Percentiles rank a stretch among this genome's conserved stretches.
Evolutionary conservation across 805 yeast species (phyloP).

Genomic region (Monosporozyma unispora): DNA sequence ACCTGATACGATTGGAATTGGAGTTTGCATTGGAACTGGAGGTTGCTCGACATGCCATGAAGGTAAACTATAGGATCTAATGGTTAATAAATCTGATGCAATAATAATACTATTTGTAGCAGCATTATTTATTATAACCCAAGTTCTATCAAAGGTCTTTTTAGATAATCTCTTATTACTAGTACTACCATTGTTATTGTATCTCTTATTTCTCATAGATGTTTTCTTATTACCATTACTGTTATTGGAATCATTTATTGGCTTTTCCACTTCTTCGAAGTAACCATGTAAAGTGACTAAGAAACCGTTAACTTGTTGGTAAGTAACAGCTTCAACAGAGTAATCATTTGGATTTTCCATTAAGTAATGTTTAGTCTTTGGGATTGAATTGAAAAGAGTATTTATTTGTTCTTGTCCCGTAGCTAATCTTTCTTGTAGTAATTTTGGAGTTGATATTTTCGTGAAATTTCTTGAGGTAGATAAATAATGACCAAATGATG

Average conservation of each 20-base stretch:
- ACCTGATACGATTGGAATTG: not conserved
- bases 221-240: constrained; percentile 14
- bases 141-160: constrained; percentile 81
- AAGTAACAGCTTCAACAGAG: constrained; percentile 71
- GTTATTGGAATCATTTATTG: constrained; percentile 32
- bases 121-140: constrained; percentile 56
- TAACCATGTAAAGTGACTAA: constrained; percentile 81
- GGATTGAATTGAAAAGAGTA: constrained; percentile 56
- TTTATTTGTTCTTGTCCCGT: constrained; percentile 62
- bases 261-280: constrained; percentile 59
- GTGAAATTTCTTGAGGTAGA: constrained; percentile 73
- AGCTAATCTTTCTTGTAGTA: constrained; percentile 51
- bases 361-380: constrained; percentile 70
- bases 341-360: constrained; percentile 53
- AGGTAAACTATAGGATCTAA: constrained; percentile 52
- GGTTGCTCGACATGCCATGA: constrained; percentile 40
- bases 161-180: constrained; percentile 36
- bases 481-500: constrained; percentile 58
- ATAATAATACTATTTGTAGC: constrained; percentile 52
- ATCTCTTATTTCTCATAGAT: constrained; percentile 21
- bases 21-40: not conserved
- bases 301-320: constrained; percentile 66
- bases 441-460: constrained; percentile 45
- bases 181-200: constrained; percentile 23
- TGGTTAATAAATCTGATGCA: constrained; percentile 72